phyloP scores from a whole-genome alignment of 2,329 filamentous ascomycete genomes.

The Ophiostoma tasmaniense region DNA sequence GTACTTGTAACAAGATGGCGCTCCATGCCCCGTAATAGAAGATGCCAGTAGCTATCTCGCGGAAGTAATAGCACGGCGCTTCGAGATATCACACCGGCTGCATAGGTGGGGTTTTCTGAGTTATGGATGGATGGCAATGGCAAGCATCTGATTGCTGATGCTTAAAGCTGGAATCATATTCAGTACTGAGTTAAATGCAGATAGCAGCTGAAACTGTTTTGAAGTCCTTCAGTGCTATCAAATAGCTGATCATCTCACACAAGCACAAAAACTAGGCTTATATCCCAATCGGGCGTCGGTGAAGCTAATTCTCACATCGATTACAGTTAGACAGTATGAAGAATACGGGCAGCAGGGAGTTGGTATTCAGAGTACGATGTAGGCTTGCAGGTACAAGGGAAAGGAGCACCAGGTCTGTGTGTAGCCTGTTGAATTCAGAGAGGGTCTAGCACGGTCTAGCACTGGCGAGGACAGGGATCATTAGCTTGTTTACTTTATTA shows the following conservation, averaged over 20 bases:
- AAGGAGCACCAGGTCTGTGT: neutral
- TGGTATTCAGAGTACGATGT: neutral
- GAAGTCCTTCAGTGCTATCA: neutral
- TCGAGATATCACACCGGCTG: neutral
- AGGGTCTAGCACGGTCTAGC: neutral
- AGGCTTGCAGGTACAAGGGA: neutral
- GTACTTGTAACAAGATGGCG: neutral
- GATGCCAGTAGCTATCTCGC: neutral
- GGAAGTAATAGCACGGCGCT: neutral
- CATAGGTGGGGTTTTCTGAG: neutral
- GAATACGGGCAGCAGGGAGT: neutral
- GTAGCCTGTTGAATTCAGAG: neutral
- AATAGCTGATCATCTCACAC: neutral
- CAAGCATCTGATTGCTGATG: neutral
- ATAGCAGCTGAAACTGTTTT: neutral
- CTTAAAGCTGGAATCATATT: neutral
- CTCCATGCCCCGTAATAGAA: neutral
- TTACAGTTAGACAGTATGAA: neutral
- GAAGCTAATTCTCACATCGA: neutral
- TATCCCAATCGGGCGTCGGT: slow-evolving; percentile 17
- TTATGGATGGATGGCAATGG: neutral
- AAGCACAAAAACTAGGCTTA: neutral
- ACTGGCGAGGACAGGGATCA: neutral
- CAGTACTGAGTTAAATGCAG: neutral
- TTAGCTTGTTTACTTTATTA: neutral